Evolutionary conservation across 2,329 filamentous ascomycete genomes (phyloP).

Genomic region (Bipolaris gigantea): DNA sequence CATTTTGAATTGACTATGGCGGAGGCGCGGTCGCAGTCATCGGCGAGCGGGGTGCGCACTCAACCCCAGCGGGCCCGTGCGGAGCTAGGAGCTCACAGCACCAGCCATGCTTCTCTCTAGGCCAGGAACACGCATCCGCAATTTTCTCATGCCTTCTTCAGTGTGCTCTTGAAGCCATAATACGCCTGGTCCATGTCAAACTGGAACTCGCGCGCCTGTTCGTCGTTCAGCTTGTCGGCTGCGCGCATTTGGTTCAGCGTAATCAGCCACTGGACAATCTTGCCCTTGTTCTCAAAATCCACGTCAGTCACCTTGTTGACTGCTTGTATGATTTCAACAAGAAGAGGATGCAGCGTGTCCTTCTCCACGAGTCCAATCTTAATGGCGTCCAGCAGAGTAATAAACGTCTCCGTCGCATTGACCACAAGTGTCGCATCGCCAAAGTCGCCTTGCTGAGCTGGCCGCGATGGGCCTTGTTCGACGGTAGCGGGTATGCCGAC

Average conservation of each 20-base stretch:
- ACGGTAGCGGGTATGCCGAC: slow-evolving; percentile 89
- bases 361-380: slow-evolving; percentile 91
- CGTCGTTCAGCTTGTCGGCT: slow-evolving; percentile 83
- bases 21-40: slow-evolving; percentile 9
- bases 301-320: slow-evolving; percentile 96
- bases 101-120: not conserved
- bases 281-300: slow-evolving; percentile 92
- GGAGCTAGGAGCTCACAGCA: slow-evolving; percentile 5
- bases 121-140: not conserved
- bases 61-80: slow-evolving; percentile 22
- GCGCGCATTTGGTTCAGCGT: slow-evolving; percentile 97
- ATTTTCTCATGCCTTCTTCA: slow-evolving; percentile 50
- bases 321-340: slow-evolving; percentile 94
- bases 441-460: slow-evolving; percentile 42
- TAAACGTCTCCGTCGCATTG: slow-evolving; percentile 95
- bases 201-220: slow-evolving; percentile 84
- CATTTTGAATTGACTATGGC: slow-evolving; percentile 22
- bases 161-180: slow-evolving; percentile 83
- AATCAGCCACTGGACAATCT: slow-evolving; percentile 99
- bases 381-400: slow-evolving; percentile 94
- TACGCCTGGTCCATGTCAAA: slow-evolving; percentile 95
- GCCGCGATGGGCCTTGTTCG: slow-evolving; percentile 56
- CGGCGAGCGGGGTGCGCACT: slow-evolving; percentile 8
- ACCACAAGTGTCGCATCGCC: slow-evolving; percentile 71
- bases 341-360: slow-evolving; percentile 90